phyloP scores from a whole-genome alignment of 345 rosid species.

The Bruguiera parviflora region DNA sequence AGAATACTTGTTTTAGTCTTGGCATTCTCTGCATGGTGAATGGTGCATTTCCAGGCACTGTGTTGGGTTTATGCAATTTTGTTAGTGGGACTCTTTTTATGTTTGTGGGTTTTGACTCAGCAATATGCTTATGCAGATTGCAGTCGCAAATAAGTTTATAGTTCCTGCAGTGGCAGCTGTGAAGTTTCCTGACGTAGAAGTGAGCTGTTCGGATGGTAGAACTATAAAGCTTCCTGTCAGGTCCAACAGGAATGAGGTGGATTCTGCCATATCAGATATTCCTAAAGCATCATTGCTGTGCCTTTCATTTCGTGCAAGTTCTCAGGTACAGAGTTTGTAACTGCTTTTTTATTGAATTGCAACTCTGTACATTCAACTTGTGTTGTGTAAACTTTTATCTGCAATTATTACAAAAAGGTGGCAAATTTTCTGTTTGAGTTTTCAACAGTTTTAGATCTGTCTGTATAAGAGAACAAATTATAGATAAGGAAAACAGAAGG shows the following conservation, averaged over 20 bases:
- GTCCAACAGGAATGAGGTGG: constrained; percentile 25
- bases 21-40: too few species aligned
- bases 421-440: background rate
- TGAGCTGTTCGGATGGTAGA: constrained; percentile 45
- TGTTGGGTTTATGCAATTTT: background rate
- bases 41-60: too few species aligned
- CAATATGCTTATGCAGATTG: constrained; percentile 47
- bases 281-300: constrained; percentile 69
- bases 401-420: too few species aligned
- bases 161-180: constrained; percentile 58
- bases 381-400: too few species aligned
- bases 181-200: constrained; percentile 70
- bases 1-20: too few species aligned
- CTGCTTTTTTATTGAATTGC: background rate
- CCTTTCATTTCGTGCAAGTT: constrained; percentile 74
- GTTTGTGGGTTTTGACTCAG: background rate
- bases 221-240: constrained; percentile 56
- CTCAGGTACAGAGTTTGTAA: constrained; percentile 50
- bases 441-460: background rate
- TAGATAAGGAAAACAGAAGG: too few species aligned
- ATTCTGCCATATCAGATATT: constrained; percentile 26
- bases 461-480: too few species aligned
- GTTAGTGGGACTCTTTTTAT: background rate
- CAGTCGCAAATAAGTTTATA: constrained; percentile 58
- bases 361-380: too few species aligned